phyloP scores from a whole-genome alignment of 2,329 filamentous ascomycete species.

The Botryotinia globosa region DNA sequence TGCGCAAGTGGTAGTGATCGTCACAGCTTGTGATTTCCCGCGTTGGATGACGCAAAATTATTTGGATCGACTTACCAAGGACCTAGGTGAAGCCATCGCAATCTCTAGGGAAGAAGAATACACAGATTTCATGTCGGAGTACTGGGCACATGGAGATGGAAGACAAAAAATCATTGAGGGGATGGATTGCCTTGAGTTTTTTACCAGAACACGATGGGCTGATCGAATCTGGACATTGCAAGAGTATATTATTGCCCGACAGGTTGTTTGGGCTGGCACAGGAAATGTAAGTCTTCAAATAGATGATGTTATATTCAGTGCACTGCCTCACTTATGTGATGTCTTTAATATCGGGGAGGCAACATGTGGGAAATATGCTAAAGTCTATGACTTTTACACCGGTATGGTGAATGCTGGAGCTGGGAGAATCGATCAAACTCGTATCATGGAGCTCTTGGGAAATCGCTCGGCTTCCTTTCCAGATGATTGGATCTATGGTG shows the following conservation, averaged over 20 bases:
- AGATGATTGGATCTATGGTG: slow-evolving; percentile 17
- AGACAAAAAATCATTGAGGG: slow-evolving; percentile 16
- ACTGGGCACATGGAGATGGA: slow-evolving; percentile 8
- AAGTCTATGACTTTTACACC: slow-evolving; percentile 9
- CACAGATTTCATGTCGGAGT: not conserved
- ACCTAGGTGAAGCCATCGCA: slow-evolving; percentile 10
- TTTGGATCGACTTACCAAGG: slow-evolving; percentile 10
- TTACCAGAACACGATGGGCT: slow-evolving; percentile 15
- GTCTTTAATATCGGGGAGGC: not conserved
- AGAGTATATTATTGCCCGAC: slow-evolving; percentile 15
- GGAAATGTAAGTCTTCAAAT: not conserved
- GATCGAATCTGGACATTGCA: slow-evolving; percentile 21
- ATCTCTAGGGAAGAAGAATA: slow-evolving; percentile 2
- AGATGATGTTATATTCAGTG: not conserved
- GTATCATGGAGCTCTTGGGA: slow-evolving; percentile 18
- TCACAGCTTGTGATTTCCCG: slow-evolving; percentile 17
- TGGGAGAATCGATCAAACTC: slow-evolving; percentile 10
- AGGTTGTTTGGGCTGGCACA: slow-evolving; percentile 17
- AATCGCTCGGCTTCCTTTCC: slow-evolving; percentile 17
- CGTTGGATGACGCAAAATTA: slow-evolving; percentile 5
- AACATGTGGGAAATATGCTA: slow-evolving; percentile 7
- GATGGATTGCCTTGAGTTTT: slow-evolving; percentile 18
- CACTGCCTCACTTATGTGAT: slow-evolving; percentile 7
- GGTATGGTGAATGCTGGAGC: slow-evolving; percentile 16
- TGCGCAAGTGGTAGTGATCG: slow-evolving; percentile 12